These are phyloP conservation scores for Fonsecaea nubica DNA, from an alignment of 2,329 filamentous ascomycete genomes.

Conservation along the genomic window DNA sequence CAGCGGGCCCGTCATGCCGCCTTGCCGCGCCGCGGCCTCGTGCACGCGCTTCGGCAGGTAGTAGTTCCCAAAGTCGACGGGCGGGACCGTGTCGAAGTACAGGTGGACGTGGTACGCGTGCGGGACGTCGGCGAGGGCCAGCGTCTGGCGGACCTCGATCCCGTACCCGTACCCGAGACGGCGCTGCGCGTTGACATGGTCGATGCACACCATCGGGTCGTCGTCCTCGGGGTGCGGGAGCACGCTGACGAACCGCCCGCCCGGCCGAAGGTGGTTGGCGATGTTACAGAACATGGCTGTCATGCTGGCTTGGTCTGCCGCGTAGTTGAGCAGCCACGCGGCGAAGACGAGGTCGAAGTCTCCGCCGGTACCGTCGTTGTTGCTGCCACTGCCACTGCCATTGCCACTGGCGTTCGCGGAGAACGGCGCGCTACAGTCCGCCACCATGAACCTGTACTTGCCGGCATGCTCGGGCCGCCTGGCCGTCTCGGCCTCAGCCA, in stretches of 20 bases:
- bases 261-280: slow-evolving; percentile 45
- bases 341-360: slow-evolving; percentile 49
- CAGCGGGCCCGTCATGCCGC: slow-evolving; percentile 26
- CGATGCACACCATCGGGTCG: slow-evolving; percentile 34
- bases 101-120: slow-evolving; percentile 22
- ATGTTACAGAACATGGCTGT: slow-evolving; percentile 48
- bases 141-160: slow-evolving; percentile 6
- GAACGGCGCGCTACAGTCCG: slow-evolving; percentile 9
- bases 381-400: neutral
- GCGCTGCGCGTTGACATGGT: slow-evolving; percentile 16
- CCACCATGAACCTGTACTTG: slow-evolving; percentile 18
- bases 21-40: slow-evolving; percentile 26
- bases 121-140: neutral
- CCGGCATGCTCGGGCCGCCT: neutral
- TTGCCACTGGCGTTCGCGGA: neutral
- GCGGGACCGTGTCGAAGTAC: slow-evolving; percentile 26
- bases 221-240: slow-evolving; percentile 40
- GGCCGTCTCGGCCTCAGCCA: slow-evolving; percentile 32
- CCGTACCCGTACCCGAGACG: slow-evolving; percentile 14
- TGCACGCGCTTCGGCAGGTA: slow-evolving; percentile 28
- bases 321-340: slow-evolving; percentile 51
- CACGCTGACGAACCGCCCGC: slow-evolving; percentile 46
- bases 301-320: slow-evolving; percentile 41
- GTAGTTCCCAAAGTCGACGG: slow-evolving; percentile 32
- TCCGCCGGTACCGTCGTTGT: slow-evolving; percentile 21